These are phyloP conservation scores for Cichorium intybus DNA, from an alignment of 140 eudicot species.

Conservation along the genomic window DNA sequence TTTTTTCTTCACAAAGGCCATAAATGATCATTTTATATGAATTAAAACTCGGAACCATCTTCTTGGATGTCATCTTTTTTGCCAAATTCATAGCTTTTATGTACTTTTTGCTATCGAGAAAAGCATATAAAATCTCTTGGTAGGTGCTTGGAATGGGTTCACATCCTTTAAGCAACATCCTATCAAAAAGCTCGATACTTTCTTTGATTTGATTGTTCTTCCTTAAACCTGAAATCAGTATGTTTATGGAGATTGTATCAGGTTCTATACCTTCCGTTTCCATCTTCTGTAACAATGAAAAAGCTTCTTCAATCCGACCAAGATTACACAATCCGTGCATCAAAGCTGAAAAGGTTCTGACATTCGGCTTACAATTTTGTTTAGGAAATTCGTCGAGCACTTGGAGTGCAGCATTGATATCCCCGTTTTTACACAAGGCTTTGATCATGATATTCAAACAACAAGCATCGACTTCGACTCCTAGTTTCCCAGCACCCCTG, in stretches of 20 bases:
- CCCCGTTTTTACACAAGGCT: slow-evolving; percentile 58
- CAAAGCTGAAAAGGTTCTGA: slow-evolving; percentile 61
- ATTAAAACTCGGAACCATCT: slow-evolving; percentile 57
- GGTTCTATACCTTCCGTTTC: slow-evolving; percentile 52
- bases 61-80: slow-evolving; percentile 39
- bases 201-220: slow-evolving; percentile 54
- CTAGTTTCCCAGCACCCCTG: slow-evolving; percentile 47
- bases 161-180: slow-evolving; percentile 70
- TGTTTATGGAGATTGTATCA: slow-evolving; percentile 57
- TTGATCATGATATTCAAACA: slow-evolving; percentile 68
- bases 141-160: slow-evolving; percentile 73
- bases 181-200: slow-evolving; percentile 49
- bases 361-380: slow-evolving; percentile 55
- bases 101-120: slow-evolving; percentile 48
- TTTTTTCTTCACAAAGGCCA: slow-evolving; percentile 50
- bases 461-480: slow-evolving; percentile 73
- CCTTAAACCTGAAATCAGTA: slow-evolving; percentile 66
- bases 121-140: slow-evolving; percentile 75
- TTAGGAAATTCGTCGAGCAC: slow-evolving; percentile 85
- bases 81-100: slow-evolving; percentile 44
- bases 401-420: slow-evolving; percentile 48
- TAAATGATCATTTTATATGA: slow-evolving; percentile 45
- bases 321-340: slow-evolving; percentile 63
- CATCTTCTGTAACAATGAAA: slow-evolving; percentile 54
- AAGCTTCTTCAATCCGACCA: slow-evolving; percentile 60